These are phyloP conservation scores for Apiotrichum gracile DNA, from an alignment of 1,284 basidiomycete genomes.

Conservation along the genomic window DNA sequence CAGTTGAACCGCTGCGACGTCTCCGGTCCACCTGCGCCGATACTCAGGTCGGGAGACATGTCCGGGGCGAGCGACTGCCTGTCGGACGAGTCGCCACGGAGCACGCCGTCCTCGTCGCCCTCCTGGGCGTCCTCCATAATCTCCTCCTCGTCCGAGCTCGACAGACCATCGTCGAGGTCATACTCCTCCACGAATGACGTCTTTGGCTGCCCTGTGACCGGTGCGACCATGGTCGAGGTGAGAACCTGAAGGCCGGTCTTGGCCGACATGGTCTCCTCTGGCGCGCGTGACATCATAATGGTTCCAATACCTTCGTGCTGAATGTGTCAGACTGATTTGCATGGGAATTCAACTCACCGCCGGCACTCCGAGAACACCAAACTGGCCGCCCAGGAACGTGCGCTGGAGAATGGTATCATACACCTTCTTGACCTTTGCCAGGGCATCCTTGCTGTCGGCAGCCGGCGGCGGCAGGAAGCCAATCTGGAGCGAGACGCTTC, in stretches of 20 bases:
- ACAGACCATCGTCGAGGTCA: slow-evolving; percentile 66
- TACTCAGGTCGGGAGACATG: neutral
- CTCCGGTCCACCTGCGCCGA: neutral
- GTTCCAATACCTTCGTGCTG: slow-evolving; percentile 87
- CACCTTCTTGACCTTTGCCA: slow-evolving; percentile 45
- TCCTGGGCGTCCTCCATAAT: slow-evolving; percentile 44
- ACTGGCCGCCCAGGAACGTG: slow-evolving; percentile 52
- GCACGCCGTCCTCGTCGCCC: slow-evolving; percentile 27
- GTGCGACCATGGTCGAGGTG: slow-evolving; percentile 20
- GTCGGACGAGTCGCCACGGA: too few species aligned
- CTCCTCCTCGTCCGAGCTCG: slow-evolving; percentile 57
- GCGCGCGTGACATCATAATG: slow-evolving; percentile 44
- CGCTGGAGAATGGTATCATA: slow-evolving; percentile 62
- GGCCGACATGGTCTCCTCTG: neutral
- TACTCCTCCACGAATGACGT: slow-evolving; percentile 33
- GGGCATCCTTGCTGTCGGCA: slow-evolving; percentile 19
- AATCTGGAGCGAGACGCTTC: slow-evolving; percentile 65
- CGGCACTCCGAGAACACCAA: slow-evolving; percentile 56
- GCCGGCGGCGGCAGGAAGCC: slow-evolving; percentile 59
- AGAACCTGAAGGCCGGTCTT: slow-evolving; percentile 5
- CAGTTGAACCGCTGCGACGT: neutral
- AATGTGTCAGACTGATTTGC: neutral
- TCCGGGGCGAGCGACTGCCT: too few species aligned
- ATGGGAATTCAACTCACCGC: slow-evolving; percentile 56
- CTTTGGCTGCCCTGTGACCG: slow-evolving; percentile 13